A percentile compares a stretch with the other conserved stretches of the same genome.
Conservation (phyloP, 176 grass and related monocot species). For the Triticum monococcum region DNA sequence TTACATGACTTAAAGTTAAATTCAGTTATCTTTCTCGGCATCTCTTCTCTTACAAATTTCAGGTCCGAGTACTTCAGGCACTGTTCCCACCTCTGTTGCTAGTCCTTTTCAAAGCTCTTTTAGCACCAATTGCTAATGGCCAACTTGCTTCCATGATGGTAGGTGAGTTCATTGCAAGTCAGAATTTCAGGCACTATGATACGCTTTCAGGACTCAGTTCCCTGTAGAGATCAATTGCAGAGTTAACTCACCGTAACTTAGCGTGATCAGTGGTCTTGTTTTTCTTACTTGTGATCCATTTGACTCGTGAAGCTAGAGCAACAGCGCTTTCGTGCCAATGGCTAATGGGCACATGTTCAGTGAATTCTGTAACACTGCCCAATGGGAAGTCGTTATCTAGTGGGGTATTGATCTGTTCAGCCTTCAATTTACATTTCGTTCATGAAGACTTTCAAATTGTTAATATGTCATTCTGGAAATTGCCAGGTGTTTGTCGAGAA, state of each 20-base stretch:
- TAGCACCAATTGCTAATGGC: conserved; percentile 68
- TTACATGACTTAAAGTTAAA: background rate
- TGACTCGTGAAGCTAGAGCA: conserved; percentile 69
- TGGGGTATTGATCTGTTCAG: conserved; percentile 56
- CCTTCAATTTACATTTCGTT: background rate
- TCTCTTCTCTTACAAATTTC: conserved; percentile 15
- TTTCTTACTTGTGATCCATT: background rate
- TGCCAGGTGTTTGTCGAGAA: conserved; percentile 70
- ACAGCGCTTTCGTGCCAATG: conserved; percentile 87
- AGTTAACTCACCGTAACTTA: no score
- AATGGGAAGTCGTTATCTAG: conserved; percentile 65
- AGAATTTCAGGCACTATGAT: background rate
- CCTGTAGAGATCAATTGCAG: background rate
- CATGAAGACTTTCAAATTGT: background rate
- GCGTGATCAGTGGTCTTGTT: background rate
- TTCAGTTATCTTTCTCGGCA: background rate
- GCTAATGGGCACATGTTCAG: conserved; percentile 81
- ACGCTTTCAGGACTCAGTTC: background rate
- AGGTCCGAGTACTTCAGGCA: conserved; percentile 71
- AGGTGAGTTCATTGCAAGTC: conserved; percentile 42
- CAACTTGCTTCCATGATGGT: conserved; percentile 73
- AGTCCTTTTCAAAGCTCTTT: conserved; percentile 76
- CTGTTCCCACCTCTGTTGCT: conserved; percentile 77
- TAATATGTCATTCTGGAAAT: background rate
- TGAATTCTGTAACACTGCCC: conserved; percentile 69